Percentiles rank a stretch among this genome's conserved stretches.
These are phyloP conservation scores for Eremochloa ophiuroides DNA, from an alignment of 176 grass and related monocot species.

Conservation along the genomic window DNA sequence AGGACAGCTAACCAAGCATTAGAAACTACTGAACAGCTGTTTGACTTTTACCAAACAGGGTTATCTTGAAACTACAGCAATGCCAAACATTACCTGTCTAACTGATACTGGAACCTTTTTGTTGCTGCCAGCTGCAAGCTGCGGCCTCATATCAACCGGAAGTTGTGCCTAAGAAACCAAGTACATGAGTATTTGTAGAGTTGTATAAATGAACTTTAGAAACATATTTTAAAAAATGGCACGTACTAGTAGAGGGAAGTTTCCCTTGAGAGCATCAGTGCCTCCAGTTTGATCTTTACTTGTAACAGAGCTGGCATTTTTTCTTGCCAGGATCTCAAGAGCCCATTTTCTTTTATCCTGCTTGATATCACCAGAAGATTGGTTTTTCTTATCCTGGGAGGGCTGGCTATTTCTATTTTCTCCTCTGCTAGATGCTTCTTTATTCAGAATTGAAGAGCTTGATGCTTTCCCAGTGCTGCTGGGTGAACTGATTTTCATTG, in stretches of 20 bases:
- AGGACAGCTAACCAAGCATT: neutral
- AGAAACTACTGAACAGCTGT: neutral
- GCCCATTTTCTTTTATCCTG: slow-evolving; percentile 94
- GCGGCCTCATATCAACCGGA: slow-evolving; percentile 76
- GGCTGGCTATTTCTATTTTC: slow-evolving; percentile 39
- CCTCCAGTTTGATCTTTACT: slow-evolving; percentile 62
- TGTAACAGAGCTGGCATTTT: slow-evolving; percentile 59
- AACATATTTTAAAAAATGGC: slow-evolving; percentile 7
- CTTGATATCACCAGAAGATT: slow-evolving; percentile 44
- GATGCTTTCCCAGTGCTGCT: slow-evolving; percentile 28
- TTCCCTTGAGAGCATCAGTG: slow-evolving; percentile 51
- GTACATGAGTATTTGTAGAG: slow-evolving; percentile 28
- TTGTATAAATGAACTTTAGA: slow-evolving; percentile 11
- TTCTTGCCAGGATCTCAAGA: slow-evolving; percentile 89
- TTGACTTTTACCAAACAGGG: neutral
- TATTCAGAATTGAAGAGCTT: slow-evolving; percentile 27
- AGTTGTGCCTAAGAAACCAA: slow-evolving; percentile 70
- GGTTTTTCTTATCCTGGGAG: slow-evolving; percentile 38
- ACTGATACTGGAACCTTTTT: slow-evolving; percentile 66
- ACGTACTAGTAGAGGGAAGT: slow-evolving; percentile 77
- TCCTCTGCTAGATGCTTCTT: slow-evolving; percentile 29
- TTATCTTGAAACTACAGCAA: neutral
- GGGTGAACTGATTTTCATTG: slow-evolving; percentile 31
- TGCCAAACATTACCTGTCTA: slow-evolving; percentile 66
- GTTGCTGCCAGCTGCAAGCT: slow-evolving; percentile 33